Evolutionary conservation across 225 moss, liverwort and hornwort species (phyloP).

Genomic region (Physcomitrium patens): DNA sequence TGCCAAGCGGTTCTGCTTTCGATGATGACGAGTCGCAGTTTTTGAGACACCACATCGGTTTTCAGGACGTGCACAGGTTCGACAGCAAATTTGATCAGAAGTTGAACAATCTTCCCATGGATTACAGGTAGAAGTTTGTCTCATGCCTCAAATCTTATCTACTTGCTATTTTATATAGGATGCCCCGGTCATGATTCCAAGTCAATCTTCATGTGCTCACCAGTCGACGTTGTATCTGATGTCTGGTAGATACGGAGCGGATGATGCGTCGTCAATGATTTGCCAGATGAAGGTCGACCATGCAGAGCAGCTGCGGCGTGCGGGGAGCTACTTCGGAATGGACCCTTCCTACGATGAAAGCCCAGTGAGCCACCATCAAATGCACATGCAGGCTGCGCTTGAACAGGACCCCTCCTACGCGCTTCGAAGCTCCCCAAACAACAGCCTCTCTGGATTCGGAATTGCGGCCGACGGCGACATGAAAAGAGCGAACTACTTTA

Average conservation of each 20-base stretch:
- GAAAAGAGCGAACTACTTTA: neutral
- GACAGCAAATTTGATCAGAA: constrained; percentile 38
- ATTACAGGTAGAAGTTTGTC: constrained; percentile 18
- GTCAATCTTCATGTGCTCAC: neutral
- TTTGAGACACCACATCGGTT: constrained; percentile 29
- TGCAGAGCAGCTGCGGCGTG: constrained; percentile 36
- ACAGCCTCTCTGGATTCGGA: neutral
- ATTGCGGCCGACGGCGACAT: neutral
- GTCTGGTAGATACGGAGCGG: constrained; percentile 22
- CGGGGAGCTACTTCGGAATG: constrained; percentile 43
- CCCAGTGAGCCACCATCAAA: constrained; percentile 21
- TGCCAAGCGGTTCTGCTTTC: constrained; percentile 19
- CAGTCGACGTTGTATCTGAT: too few species aligned
- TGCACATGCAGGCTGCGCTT: constrained; percentile 14
- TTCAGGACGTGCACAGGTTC: neutral
- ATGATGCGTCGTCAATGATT: constrained; percentile 17
- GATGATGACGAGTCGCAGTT: constrained; percentile 45
- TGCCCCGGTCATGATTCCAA: too few species aligned
- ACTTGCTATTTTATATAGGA: too few species aligned
- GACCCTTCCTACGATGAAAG: constrained; percentile 35
- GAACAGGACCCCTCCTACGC: constrained; percentile 4
- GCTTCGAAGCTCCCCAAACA: neutral
- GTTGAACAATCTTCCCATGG: constrained; percentile 29
- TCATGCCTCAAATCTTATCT: too few species aligned
- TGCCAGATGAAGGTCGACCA: constrained; percentile 48